Evolutionary conservation across 208 protist species (phyloP), one percentile per base, ranked within the genome.

Genomic region (Leishmania aethiopica): DNA sequence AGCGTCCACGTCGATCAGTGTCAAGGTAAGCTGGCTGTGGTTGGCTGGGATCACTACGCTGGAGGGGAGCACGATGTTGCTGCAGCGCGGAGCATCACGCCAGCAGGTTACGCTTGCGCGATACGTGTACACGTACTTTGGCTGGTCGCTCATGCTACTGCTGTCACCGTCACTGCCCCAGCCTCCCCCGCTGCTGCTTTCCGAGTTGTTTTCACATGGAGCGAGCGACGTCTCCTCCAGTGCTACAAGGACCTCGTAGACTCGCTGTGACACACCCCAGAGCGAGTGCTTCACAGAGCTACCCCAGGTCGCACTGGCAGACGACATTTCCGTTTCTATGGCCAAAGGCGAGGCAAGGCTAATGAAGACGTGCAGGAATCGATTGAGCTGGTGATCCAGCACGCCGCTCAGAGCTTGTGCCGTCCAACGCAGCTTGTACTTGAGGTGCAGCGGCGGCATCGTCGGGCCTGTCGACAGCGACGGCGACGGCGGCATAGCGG

Each of bases 261-360:
- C n/a, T 40, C 32, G 13, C 28, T 40, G 37, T 45, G 66, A 0
- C 8, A 2, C 25, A 28, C 62, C 51, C 64, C 3, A 37, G 64
- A 57, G 22, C 3, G n/a, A 42, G 3, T 35, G 17, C 37, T 22
- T 19, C 8, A 25, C 32, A 53, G 60, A 79, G 60, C 13, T 32
- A 32, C 35, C 17, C 49, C 35, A 7, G 6, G 19, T 28, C 32
- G 3, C 17, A 22, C 73, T 25, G 35, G 7, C 3, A 62, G n/a
- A 15, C 28, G 75, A 25, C 59, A 35, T 13, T 71, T 0, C 71
- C 32, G 32, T 37, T 19, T 28, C 55, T 81, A 60, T 10, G 25
- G 80, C 62, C 74, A 90, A 81, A 11, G 93, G 93, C 0, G 91
- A 94, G 62, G 88, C 88, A 57, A 96, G 84, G 79, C 90, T 93